Evolutionary conservation across 2,329 filamentous ascomycete genomes (phyloP).

Genomic region (Xylariales sp.): DNA sequence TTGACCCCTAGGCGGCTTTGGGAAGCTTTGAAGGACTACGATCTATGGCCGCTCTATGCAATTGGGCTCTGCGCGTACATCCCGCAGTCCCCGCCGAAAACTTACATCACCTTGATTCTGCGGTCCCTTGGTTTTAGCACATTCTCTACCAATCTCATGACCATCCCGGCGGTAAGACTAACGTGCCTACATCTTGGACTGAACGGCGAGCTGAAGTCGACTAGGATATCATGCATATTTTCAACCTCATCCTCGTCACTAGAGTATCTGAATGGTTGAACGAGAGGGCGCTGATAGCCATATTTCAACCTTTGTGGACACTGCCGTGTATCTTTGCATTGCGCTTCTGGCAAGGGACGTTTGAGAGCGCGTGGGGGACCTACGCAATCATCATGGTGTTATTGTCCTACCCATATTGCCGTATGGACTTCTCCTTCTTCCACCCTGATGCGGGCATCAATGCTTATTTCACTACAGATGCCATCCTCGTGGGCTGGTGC

Average conservation of each 20-base stretch:
- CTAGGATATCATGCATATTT: conserved; percentile 44
- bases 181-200: no score
- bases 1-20: conserved; percentile 44
- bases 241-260: conserved; percentile 45
- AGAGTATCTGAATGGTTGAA: conserved; percentile 45
- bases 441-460: no score
- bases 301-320: conserved; percentile 47
- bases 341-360: conserved; percentile 37
- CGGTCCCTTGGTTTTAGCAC: conserved; percentile 45
- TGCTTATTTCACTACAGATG: conserved; percentile 39
- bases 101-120: conserved; percentile 50
- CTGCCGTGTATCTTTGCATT: conserved; percentile 50
- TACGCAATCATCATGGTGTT: conserved; percentile 45
- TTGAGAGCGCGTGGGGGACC: conserved; percentile 42
- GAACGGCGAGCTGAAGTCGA: no score
- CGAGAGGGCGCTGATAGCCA: conserved; percentile 40
- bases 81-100: conserved; percentile 39
- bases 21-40: conserved; percentile 46
- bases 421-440: no score
- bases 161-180: conserved; percentile 47
- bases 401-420: conserved; percentile 50
- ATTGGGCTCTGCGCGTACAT: conserved; percentile 46
- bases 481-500: conserved; percentile 54
- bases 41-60: conserved; percentile 53
- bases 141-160: conserved; percentile 52